Evolutionary conservation across 2,329 filamentous ascomycete species (phyloP).

Genomic region (Dryadomyces sulphureus): DNA sequence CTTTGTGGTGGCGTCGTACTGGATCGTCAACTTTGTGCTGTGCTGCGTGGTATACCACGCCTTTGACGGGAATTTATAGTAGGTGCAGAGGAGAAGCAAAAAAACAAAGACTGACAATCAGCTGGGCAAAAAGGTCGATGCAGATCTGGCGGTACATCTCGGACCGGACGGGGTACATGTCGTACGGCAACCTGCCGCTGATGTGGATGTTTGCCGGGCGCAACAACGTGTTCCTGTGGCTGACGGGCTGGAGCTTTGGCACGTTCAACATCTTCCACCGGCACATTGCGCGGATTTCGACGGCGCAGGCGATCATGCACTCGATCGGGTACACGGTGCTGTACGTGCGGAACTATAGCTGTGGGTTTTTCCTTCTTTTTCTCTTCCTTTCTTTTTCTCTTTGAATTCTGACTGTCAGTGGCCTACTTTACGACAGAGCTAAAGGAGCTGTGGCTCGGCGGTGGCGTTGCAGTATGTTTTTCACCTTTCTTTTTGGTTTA

Average conservation of each 20-base stretch:
- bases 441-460: neutral
- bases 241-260: constrained; percentile 53
- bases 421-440: neutral
- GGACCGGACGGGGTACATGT: constrained; percentile 11
- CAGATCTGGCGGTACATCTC: constrained; percentile 10
- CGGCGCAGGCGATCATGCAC: constrained; percentile 46
- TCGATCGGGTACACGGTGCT: neutral
- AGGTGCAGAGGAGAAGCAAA: neutral
- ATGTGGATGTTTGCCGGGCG: constrained; percentile 41
- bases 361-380: neutral
- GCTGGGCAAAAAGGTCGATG: neutral
- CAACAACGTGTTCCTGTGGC: constrained; percentile 51
- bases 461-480: constrained; percentile 2
- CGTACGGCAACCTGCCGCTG: constrained; percentile 8
- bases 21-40: constrained; percentile 7
- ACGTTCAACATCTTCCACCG: constrained; percentile 55
- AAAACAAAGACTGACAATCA: neutral
- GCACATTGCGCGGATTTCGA: constrained; percentile 47
- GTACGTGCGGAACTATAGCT: neutral
- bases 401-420: neutral
- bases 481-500: neutral
- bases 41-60: neutral
- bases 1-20: constrained; percentile 9
- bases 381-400: neutral
- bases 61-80: neutral